phyloP scores from a whole-genome alignment of 164 flowering plant species.

The Stephania yunnanensis region DNA sequence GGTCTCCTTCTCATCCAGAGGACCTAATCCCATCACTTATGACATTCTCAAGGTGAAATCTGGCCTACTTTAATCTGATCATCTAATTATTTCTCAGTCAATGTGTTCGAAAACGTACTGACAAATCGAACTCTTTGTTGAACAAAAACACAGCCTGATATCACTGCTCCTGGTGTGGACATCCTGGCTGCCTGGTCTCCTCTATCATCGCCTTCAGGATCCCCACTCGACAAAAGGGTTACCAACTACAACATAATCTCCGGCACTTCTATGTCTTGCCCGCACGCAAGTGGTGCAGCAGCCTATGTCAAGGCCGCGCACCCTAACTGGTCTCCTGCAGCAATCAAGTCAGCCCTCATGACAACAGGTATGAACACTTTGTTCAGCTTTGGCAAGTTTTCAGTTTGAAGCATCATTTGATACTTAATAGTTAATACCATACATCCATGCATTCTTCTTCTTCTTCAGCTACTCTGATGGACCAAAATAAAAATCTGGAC shows the following conservation, averaged over 20 bases:
- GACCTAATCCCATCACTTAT: constrained; percentile 13
- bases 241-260: constrained; percentile 22
- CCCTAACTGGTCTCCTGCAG: constrained; percentile 39
- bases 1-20: constrained; percentile 19
- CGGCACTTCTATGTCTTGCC: constrained; percentile 38
- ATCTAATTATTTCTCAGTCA: not conserved
- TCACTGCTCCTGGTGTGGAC: constrained; percentile 31
- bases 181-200: constrained; percentile 36
- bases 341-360: constrained; percentile 34
- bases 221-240: constrained; percentile 7
- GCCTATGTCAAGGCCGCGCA: constrained; percentile 30
- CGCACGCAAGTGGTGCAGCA: constrained; percentile 30
- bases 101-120: not conserved
- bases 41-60: constrained; percentile 19
- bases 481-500: constrained; percentile 17
- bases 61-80: not conserved
- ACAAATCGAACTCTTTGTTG: not conserved
- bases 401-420: not conserved
- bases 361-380: constrained; percentile 23
- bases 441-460: not conserved
- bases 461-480: constrained; percentile 17
- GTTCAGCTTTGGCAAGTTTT: not conserved
- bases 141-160: constrained; percentile 32
- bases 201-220: constrained; percentile 10
- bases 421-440: not conserved